Conservation (phyloP, 257 asterid genomes). For the Nicotiana knightiana region DNA sequence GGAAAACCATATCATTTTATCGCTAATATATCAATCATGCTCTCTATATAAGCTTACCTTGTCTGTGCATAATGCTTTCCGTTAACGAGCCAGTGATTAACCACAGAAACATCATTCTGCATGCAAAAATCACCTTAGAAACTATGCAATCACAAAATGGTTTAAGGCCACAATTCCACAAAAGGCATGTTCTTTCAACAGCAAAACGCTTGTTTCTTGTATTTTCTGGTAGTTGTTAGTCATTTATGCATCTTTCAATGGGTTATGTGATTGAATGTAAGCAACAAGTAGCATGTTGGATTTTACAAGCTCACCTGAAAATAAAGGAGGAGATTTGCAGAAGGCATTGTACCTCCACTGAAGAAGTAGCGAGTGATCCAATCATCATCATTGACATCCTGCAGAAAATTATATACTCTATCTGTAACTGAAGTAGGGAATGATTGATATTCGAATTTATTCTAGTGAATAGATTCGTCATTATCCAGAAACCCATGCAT, state of each 20-base stretch:
- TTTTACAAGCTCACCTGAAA: slow-evolving; percentile 56
- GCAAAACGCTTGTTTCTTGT: neutral
- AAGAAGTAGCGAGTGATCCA: slow-evolving; percentile 96
- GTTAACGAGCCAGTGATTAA: slow-evolving; percentile 86
- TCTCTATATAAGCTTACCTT: slow-evolving; percentile 34
- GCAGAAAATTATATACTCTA: neutral
- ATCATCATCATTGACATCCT: slow-evolving; percentile 83
- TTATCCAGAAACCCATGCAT: neutral
- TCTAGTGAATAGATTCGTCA: neutral
- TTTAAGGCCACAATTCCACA: neutral
- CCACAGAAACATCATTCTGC: slow-evolving; percentile 81
- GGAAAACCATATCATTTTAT: neutral
- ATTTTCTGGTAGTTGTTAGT: neutral
- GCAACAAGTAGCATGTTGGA: neutral
- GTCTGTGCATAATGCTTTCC: slow-evolving; percentile 86
- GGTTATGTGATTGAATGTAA: neutral
- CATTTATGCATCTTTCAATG: neutral
- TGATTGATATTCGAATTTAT: neutral
- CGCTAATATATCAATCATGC: neutral
- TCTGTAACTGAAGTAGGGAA: neutral
- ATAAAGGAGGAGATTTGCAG: slow-evolving; percentile 86
- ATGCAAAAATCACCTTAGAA: slow-evolving; percentile 4
- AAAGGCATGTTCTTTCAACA: neutral
- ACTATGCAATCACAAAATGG: no score
- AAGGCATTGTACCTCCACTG: slow-evolving; percentile 91